Base-by-base conservation (phyloP, 75 land plant genomes). In the Pinus albicaulis region DNA sequence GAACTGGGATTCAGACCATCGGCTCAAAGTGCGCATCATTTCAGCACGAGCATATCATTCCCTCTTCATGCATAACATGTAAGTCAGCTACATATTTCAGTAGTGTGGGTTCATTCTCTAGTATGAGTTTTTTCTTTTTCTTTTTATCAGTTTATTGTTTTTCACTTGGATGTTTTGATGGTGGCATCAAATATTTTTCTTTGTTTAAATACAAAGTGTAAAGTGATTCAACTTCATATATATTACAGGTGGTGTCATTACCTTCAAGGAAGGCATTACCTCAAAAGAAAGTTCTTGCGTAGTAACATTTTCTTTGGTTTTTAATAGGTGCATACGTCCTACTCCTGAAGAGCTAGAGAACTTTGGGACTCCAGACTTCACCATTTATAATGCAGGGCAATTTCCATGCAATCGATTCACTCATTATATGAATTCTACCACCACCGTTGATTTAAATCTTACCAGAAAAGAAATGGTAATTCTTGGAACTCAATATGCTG, bases 51-150 rank as follows among this genome's bases (percentile, higher is more conserved):
- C 87, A 23, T 85, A 85, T 56, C 87, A 85, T 71, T 85, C 87
- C 14, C 80, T 85, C 17, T 85, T 85, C 74, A 85, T 85, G 87
- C 80, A 85, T 81, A 85, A 85, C 86, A 85, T 85, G 87, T 85
- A 78, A 61, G 53, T 57, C 23, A 5, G 20, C 55, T 64, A 6
- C 20, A 20, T 22, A 8, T 71, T 15, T 58, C 13, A 56, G 66
- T 4, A 20, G 8, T 36, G 17, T 20, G 26, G 20, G 44, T 66
- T 31, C 70, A 36, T 38, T 38, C 23, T 36, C 58, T 64, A 79
- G 59, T 78, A 78, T 62, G 80, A 38, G 22, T 68, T 7, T 41
- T 7, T 41, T 41, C n/a, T 68, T 68, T 34, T 68, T 6, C 52
- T 5, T 36, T 68, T 44, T 7, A 44, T 44, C 52, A 7, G 10